Base-by-base conservation (phyloP, 2,329 filamentous ascomycete genomes). In the Penicillium polonicum region DNA sequence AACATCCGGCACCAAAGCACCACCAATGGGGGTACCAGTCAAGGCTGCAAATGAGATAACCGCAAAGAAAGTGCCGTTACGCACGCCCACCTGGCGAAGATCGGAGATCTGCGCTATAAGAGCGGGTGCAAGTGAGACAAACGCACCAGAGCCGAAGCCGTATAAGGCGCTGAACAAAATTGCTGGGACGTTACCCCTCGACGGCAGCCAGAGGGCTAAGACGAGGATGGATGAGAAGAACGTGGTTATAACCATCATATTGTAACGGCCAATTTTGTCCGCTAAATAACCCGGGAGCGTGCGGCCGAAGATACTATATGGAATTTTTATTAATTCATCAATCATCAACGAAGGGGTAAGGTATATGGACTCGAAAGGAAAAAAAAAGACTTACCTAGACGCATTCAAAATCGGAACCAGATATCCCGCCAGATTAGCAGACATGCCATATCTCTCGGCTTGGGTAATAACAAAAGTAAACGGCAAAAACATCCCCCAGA, bases 51-150 rank as follows among this genome's bases (percentile, higher is more conserved):
- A 75, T 1, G 84, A 81, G 55, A 86, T 79, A 46, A 86, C 70
- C 17, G 84, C 81, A 68, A 88, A 89, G 27, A 85, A 79, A 0
- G 83, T 81, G 0, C 90, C 90, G 2, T 82, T 85, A 6, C 89
- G 80, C 2, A 87, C 82, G 15, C 89, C 90, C 35, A 92, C 86
- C 70, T 90, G 81, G 21, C 83, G 79, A 38, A 90, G 82, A 45
- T 89, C 86, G 1, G 84, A 86, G 60, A 91, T 88, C 66, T 91
- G 87, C 1, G 87, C 87, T 23, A 92, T 78, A 15, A 89, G 76
- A 0, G 87, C 82, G 0, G 88, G 86, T 0, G 79, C 78, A 19
- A 91, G 75, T 0, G 83, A 83, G 36, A 89, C 83, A 65, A 86
- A 88, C 2, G 84, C 83, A 13, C 88, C 89, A 0, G 84, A 87